Percentiles rank a stretch among this genome's conserved stretches.
These are phyloP conservation scores for Cercospora citrullina DNA, from an alignment of 2,329 filamentous ascomycete genomes.

Conservation along the genomic window DNA sequence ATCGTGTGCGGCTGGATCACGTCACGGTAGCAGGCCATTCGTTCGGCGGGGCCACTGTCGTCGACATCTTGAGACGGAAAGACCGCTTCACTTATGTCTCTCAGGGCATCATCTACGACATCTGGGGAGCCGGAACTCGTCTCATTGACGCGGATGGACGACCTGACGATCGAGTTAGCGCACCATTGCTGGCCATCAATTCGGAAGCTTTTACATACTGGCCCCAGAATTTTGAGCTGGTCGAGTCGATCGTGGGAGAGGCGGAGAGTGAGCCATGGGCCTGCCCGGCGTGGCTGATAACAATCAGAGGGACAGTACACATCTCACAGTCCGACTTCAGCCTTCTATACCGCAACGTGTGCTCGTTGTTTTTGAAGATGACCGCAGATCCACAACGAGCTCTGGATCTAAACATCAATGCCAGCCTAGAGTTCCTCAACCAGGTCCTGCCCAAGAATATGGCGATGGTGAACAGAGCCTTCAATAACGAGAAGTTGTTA, in stretches of 20 bases:
- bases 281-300: conserved; percentile 49
- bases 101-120: conserved; percentile 66
- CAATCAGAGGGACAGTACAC: conserved; percentile 61
- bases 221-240: conserved; percentile 61
- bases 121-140: conserved; percentile 58
- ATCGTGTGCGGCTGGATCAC: conserved; percentile 56
- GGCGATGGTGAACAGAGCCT: conserved; percentile 52
- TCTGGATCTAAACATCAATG: conserved; percentile 63
- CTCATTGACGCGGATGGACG: conserved; percentile 42
- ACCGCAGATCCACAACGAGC: conserved; percentile 64
- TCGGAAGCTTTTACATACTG: conserved; percentile 71
- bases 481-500: conserved; percentile 55
- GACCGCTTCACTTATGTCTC: conserved; percentile 59
- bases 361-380: conserved; percentile 61
- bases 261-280: conserved; percentile 45
- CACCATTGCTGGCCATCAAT: conserved; percentile 64
- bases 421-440: conserved; percentile 62
- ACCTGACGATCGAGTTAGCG: conserved; percentile 49
- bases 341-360: conserved; percentile 61
- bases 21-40: conserved; percentile 66
- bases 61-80: conserved; percentile 59
- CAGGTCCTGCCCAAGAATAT: conserved; percentile 53
- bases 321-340: conserved; percentile 67
- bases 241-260: conserved; percentile 59
- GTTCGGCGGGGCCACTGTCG: conserved; percentile 65